Percentiles rank a stretch among this genome's conserved stretches.
phyloP scores from a whole-genome alignment of 1,284 basidiomycete genomes.

The Ceratobasidium sp. region DNA sequence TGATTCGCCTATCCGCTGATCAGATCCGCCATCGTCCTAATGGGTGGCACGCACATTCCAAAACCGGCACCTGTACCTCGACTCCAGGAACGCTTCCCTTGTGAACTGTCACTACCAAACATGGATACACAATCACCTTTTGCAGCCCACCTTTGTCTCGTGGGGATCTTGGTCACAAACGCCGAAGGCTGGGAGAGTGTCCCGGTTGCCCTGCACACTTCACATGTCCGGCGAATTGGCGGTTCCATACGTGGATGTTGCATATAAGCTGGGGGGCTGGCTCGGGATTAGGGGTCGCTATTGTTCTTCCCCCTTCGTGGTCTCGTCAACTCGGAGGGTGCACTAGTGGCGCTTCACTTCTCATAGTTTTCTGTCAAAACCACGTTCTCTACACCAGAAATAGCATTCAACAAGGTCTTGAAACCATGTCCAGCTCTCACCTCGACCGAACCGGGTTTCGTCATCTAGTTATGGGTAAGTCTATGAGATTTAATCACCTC shows the following conservation, averaged over 20 bases:
- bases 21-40: too few relatives aligned
- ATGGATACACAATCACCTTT: slow-evolving; percentile 2
- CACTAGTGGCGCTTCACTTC: not conserved
- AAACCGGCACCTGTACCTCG: not conserved
- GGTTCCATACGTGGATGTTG: slow-evolving; percentile 1
- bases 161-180: slow-evolving; percentile 8
- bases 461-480: slow-evolving; percentile 28
- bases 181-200: slow-evolving; percentile 1
- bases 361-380: too few relatives aligned
- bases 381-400: not conserved
- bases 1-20: not conserved
- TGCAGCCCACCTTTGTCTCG: slow-evolving; percentile 12
- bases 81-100: slow-evolving; percentile 25
- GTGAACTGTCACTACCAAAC: not conserved
- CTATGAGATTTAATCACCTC: not conserved
- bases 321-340: not conserved
- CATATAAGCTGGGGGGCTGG: not conserved
- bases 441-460: slow-evolving; percentile 33
- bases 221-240: slow-evolving; percentile 1
- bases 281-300: not conserved
- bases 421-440: slow-evolving; percentile 18
- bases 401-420: not conserved
- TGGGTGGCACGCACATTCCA: not conserved
- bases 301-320: slow-evolving; percentile 1
- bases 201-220: slow-evolving; percentile 7